A percentile compares a stretch with the other conserved stretches of the same genome.
phyloP scores from a whole-genome alignment of 345 rosid genomes.

The Alliaria petiolata region DNA sequence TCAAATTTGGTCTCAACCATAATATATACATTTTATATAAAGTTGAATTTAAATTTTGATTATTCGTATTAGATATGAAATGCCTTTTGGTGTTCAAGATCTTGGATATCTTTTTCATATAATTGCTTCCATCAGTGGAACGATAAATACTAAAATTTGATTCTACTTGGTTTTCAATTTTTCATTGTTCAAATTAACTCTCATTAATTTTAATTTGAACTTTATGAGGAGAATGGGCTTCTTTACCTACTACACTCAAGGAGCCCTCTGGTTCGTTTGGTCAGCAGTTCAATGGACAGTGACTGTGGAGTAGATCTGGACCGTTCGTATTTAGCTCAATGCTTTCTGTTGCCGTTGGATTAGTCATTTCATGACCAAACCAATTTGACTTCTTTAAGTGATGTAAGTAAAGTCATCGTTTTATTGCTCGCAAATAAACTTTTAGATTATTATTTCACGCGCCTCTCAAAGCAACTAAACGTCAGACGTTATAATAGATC shows the following conservation, averaged over 20 bases:
- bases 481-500: neutral
- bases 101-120: neutral
- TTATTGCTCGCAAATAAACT: neutral
- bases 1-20: neutral
- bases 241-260: conserved; percentile 33
- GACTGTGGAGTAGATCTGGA: conserved; percentile 10
- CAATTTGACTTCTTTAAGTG: conserved; percentile 28
- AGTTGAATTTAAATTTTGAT: neutral
- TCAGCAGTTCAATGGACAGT: conserved; percentile 26
- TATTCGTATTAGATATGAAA: conserved; percentile 3
- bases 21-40: neutral
- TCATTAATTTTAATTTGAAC: neutral
- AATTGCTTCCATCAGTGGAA: neutral
- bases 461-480: neutral
- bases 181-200: neutral
- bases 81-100: neutral
- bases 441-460: conserved; percentile 1
- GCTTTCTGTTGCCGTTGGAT: conserved; percentile 26
- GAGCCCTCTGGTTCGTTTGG: conserved; percentile 17
- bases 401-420: conserved; percentile 20
- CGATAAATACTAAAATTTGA: neutral
- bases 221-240: conserved; percentile 14
- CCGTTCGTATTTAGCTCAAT: conserved; percentile 6
- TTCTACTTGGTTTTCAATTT: neutral
- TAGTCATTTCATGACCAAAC: conserved; percentile 19